Conservation (phyloP, 2,329 filamentous ascomycete species). For the Aspergillus ochraceus region DNA sequence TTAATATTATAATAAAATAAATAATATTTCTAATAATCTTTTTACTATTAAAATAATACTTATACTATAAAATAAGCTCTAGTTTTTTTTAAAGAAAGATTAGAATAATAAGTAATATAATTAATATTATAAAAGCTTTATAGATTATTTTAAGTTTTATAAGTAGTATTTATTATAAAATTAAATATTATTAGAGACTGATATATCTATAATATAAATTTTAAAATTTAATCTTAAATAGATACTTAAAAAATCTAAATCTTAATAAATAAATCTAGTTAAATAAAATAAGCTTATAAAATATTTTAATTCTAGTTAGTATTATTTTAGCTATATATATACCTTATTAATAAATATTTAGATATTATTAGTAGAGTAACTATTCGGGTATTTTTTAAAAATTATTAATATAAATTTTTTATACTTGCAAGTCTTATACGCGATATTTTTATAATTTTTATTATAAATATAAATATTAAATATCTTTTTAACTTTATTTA, state of each 20-base stretch:
- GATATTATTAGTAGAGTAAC: no score
- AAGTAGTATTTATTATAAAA: background rate
- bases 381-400: background rate
- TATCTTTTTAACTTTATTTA: background rate
- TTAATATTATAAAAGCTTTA: background rate
- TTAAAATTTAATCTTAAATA: no score
- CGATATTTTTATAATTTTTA: background rate
- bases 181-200: background rate
- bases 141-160: background rate
- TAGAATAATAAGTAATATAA: background rate
- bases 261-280: no score
- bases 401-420: background rate
- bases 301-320: background rate
- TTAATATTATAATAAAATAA: conserved; percentile 14
- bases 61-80: conserved; percentile 8
- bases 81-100: conserved; percentile 11
- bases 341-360: background rate
- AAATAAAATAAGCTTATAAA: background rate
- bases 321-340: background rate
- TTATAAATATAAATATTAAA: background rate
- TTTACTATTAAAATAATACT: background rate
- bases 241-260: no score
- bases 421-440: background rate
- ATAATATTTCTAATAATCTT: conserved; percentile 3
- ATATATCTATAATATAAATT: background rate